Percentiles rank a stretch among this genome's conserved stretches.
Evolutionary conservation across 192 early-diverging fungal species (phyloP).

Genomic region (Dimargaris cristalligena): DNA sequence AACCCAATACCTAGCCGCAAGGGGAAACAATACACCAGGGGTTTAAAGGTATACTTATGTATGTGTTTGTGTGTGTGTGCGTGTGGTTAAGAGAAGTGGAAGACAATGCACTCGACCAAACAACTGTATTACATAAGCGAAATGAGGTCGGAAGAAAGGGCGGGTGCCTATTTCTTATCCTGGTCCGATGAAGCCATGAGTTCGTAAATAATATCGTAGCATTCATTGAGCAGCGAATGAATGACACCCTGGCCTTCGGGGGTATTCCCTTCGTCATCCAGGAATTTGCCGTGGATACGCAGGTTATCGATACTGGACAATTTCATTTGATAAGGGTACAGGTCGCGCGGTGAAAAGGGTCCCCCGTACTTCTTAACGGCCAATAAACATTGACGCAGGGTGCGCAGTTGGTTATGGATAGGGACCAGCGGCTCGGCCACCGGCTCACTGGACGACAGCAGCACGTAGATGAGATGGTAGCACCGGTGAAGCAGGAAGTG

Average conservation of each 20-base stretch:
- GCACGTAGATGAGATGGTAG: conserved; percentile 70
- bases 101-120: too few species aligned
- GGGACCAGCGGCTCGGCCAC: conserved; percentile 68
- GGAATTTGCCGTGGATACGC: conserved; percentile 72
- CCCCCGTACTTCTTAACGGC: conserved; percentile 73
- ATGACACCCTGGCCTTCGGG: conserved; percentile 79
- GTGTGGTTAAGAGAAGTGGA: too few species aligned
- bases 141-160: too few species aligned
- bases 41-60: not conserved
- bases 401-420: conserved; percentile 71
- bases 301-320: conserved; percentile 63
- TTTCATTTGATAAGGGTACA: conserved; percentile 84
- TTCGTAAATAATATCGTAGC: conserved; percentile 71
- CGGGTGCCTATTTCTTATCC: conserved; percentile 12
- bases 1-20: too few species aligned
- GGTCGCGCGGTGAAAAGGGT: conserved; percentile 46
- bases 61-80: too few species aligned
- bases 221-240: conserved; percentile 69
- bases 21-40: not conserved
- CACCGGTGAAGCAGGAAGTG: conserved; percentile 65
- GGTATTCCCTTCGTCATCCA: conserved; percentile 60
- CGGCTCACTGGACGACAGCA: conserved; percentile 60
- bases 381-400: conserved; percentile 55
- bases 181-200: conserved; percentile 39
- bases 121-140: not conserved